Evolutionary conservation across 345 rosid species (phyloP), one percentile per base, ranked within the genome.

Genomic region (Moricandia arvensis): DNA sequence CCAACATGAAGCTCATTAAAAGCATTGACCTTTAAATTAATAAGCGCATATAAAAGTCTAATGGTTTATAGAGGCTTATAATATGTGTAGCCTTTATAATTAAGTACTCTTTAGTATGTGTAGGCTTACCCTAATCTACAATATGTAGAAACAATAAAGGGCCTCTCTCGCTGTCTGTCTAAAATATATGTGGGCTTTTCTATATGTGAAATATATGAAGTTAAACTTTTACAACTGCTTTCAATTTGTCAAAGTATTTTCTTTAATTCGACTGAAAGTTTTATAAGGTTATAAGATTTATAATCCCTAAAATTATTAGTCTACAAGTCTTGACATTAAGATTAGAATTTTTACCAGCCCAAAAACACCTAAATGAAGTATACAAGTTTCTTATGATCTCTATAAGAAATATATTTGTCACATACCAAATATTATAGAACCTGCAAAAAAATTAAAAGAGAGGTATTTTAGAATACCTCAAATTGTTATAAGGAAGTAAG

Each of bases 1-100:
- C 87, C 10, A 82, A 77, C 72, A 82, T 86, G 69, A 71, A 80
- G 59, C 70, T 69, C 76, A 45, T 13, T 69, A 69, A 79, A 61
- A 67, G 45, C 75, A 38, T 68, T 78, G 73, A 72, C 66, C 21
- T 66, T 49, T 58, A 65, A 38, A 3, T 7, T 16, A 49, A 47
- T 21, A 68, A 45, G 21, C 73, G n/a, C 17, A n/a, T 7, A 31
- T 68, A 9, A 34, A 7, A 49, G 30, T 21, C 12, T 8, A 3
- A 24, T 49, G 12, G 47, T 8, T 8, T 21, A 21, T 68, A 49
- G 54, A 18, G 62, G 49, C 53, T 68, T 49, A 31, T 17, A 4
- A 62, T 1, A 29, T 27, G 3, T 1, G 16, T 2, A n/a, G 4
- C 55, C 69, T 27, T 27, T 27, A 43, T 7, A 13, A 26, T 4